These are phyloP conservation scores for Phyllosticta paracitricarpa DNA, from an alignment of 2,329 filamentous ascomycete species.

Conservation along the genomic window DNA sequence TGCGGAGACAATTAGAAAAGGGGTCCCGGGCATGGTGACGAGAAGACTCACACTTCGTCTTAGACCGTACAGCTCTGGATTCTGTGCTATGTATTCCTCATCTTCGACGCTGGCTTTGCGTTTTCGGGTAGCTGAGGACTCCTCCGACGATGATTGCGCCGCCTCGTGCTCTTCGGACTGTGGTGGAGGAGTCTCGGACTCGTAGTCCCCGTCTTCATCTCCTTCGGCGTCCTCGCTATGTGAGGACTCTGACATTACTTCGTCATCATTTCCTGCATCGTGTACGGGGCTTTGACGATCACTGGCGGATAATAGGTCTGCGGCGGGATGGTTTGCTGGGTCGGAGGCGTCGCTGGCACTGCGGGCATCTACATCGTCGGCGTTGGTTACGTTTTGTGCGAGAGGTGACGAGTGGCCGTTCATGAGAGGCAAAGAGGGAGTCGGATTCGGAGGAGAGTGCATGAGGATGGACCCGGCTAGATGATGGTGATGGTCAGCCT, in stretches of 20 bases:
- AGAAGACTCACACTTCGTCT: slow-evolving; percentile 68
- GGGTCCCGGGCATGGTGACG: slow-evolving; percentile 8
- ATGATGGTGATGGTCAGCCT: slow-evolving; percentile 32
- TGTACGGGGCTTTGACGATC: slow-evolving; percentile 32
- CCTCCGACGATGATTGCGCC: slow-evolving; percentile 57
- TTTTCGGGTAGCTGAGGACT: slow-evolving; percentile 57
- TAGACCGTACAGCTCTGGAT: slow-evolving; percentile 90
- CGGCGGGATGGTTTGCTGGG: slow-evolving; percentile 46
- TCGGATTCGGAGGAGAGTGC: slow-evolving; percentile 52
- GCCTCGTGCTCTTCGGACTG: slow-evolving; percentile 42
- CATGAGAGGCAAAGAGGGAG: slow-evolving; percentile 51
- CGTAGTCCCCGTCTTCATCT: slow-evolving; percentile 59
- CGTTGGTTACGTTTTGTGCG: slow-evolving; percentile 36
- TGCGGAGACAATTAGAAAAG: slow-evolving; percentile 28
- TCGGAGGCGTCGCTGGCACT: slow-evolving; percentile 74
- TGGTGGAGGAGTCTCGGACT: slow-evolving; percentile 48
- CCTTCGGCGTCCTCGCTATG: slow-evolving; percentile 41
- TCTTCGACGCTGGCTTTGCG: slow-evolving; percentile 57
- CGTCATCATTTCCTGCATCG: slow-evolving; percentile 35
- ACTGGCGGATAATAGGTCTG: slow-evolving; percentile 27
- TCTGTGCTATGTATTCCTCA: slow-evolving; percentile 76
- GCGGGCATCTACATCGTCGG: slow-evolving; percentile 40
- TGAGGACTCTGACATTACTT: slow-evolving; percentile 36
- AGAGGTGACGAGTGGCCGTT: slow-evolving; percentile 57
- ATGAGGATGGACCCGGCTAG: slow-evolving; percentile 53